A percentile compares a stretch with the other conserved stretches of the same genome.
Evolutionary conservation across 257 asterid species (phyloP).

Genomic region (Forsythia viridissima): DNA sequence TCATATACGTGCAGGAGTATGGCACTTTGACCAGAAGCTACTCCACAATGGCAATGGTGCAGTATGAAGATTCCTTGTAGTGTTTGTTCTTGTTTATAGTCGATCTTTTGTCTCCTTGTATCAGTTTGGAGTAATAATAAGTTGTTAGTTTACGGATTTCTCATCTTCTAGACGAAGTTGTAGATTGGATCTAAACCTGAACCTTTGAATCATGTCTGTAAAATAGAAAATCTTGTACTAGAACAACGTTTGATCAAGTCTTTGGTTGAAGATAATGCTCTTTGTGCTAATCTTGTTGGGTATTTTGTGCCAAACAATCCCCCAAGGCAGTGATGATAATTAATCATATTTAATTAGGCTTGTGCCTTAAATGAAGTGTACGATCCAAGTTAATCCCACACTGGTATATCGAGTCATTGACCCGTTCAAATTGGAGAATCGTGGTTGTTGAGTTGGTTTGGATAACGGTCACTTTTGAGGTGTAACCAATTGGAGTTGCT

Average conservation of each 20-base stretch:
- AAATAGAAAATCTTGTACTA: background rate
- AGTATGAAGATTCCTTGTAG: background rate
- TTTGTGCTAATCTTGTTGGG: background rate
- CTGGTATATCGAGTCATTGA: no score
- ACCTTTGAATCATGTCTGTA: background rate
- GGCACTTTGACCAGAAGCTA: conserved; percentile 45
- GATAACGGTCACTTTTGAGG: no score
- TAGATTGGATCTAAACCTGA: background rate
- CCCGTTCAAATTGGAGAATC: no score
- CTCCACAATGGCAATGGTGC: conserved; percentile 9
- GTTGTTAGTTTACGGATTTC: background rate
- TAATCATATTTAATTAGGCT: no score
- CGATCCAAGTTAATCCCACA: no score
- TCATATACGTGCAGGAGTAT: conserved; percentile 30
- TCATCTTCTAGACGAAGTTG: background rate
- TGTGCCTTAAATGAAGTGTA: no score
- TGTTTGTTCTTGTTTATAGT: background rate
- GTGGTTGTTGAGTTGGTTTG: no score
- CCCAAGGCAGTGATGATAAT: no score
- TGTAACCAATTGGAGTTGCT: no score
- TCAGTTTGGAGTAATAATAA: background rate
- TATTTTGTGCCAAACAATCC: no score
- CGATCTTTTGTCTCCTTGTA: background rate
- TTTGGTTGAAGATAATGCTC: background rate
- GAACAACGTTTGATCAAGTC: background rate